A percentile compares a stretch with the other conserved stretches of the same genome.
Evolutionary conservation across 345 rosid genomes (phyloP).

Genomic region (Salix udensis): DNA sequence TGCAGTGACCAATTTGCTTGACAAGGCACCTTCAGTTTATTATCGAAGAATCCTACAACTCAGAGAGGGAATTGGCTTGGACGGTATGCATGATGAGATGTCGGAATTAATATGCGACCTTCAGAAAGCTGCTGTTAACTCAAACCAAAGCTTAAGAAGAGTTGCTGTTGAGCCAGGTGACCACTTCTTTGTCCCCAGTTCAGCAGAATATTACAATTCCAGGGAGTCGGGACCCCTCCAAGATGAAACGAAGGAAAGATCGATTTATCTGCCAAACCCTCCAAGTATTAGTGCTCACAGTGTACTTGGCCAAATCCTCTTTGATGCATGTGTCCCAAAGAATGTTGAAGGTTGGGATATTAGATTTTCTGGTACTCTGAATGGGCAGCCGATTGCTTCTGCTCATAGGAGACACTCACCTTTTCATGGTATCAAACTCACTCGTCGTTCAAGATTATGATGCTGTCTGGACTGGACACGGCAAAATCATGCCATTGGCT

Average conservation of each 20-base stretch:
- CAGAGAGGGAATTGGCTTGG: conserved; percentile 47
- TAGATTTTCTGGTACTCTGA: conserved; percentile 61
- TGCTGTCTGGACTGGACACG: neutral
- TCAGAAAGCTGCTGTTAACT: conserved; percentile 81
- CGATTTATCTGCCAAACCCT: conserved; percentile 38
- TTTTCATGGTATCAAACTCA: conserved; percentile 42
- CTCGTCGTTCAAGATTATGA: conserved; percentile 59
- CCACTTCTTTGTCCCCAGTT: conserved; percentile 79
- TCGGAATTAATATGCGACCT: conserved; percentile 78
- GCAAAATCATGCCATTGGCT: neutral
- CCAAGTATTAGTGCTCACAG: conserved; percentile 74
- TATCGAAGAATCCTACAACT: conserved; percentile 45
- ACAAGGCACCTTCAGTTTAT: conserved; percentile 48
- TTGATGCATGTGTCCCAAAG: conserved; percentile 85
- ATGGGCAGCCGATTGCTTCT: conserved; percentile 66
- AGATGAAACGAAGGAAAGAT: conserved; percentile 52
- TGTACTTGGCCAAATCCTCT: conserved; percentile 78
- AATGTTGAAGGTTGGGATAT: conserved; percentile 98
- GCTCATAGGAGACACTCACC: conserved; percentile 49
- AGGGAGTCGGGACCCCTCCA: conserved; percentile 39
- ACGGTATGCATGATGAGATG: conserved; percentile 54
- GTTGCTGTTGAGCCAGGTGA: conserved; percentile 74
- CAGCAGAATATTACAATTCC: conserved; percentile 40
- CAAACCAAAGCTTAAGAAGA: conserved; percentile 84
- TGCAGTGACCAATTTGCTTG: conserved; percentile 61